Conservation (phyloP, 176 grass and related monocot species). For the Oryza brachyantha region DNA sequence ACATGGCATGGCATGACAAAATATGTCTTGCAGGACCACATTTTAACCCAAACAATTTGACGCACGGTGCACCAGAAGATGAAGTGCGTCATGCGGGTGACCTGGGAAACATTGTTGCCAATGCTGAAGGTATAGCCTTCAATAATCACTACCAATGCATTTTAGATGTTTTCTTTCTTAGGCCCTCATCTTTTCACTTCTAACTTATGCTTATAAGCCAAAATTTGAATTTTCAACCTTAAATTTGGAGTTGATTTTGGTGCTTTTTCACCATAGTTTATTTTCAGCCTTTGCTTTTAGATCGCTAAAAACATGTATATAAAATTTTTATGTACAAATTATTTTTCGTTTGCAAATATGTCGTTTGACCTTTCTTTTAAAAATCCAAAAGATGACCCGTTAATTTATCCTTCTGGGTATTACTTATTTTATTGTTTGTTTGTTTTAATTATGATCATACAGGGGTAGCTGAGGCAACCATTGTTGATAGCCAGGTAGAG, state of each 20-base stretch:
- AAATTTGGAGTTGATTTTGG: too few relatives aligned
- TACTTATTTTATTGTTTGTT: conserved; percentile 21
- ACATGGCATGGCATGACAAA: conserved; percentile 22
- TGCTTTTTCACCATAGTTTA: too few relatives aligned
- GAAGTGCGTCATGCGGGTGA: conserved; percentile 84
- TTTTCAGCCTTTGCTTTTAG: too few relatives aligned
- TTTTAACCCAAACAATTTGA: conserved; percentile 77
- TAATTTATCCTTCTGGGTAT: not conserved
- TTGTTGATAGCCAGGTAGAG: conserved; percentile 82
- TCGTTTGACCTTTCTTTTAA: too few relatives aligned
- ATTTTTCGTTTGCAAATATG: too few relatives aligned
- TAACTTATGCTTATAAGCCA: too few relatives aligned
- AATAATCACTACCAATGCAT: not conserved
- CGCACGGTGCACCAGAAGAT: conserved; percentile 79
- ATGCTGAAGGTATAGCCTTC: conserved; percentile 55
- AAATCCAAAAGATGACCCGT: too few relatives aligned
- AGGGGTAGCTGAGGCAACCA: conserved; percentile 86
- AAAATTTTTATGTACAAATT: too few relatives aligned
- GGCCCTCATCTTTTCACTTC: too few relatives aligned
- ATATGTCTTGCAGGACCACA: conserved; percentile 58
- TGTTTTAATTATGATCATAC: conserved; percentile 37
- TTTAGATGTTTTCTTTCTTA: too few relatives aligned
- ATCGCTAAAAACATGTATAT: too few relatives aligned
- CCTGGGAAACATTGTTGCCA: conserved; percentile 89
- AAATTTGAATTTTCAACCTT: too few relatives aligned